Base-by-base conservation (phyloP, 257 asterid genomes). In the Solanum gandarillasii region DNA sequence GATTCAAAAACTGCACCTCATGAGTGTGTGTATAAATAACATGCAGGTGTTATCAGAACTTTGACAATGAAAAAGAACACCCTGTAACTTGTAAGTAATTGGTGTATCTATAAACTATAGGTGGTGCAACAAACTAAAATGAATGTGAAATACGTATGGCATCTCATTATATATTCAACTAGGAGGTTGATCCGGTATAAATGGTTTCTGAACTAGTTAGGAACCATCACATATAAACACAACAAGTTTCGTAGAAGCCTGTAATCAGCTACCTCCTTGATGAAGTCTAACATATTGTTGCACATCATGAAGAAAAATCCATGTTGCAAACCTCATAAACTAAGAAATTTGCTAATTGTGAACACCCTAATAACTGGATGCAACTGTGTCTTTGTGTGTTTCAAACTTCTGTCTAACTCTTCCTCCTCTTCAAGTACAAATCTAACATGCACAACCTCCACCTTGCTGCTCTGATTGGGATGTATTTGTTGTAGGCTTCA, bases 401-500 rank as follows among this genome's bases (percentile, higher is more conserved):
- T 85, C 31, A 41, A 5, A 25, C 67, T 76, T 46, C 85, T 10
- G 55, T 67, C 35, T n/a, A 23, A 65, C 39, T 25, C 78, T 34
- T 36, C 78, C 18, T 43, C 79, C 18, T 43, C 79, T 43, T 23
- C 41, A 5, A 78, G 43, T 76, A 91, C 52, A 79, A 73, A 43
- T 90, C 91, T 92, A 95, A 93, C 99, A 95, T 6, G 95, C 92
- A 76, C 98, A 96, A 86, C 95, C 98, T 73, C 98, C 98, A 76
- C 97, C 98, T 91, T 95, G 98, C 90, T 95, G 96, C 88, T 93
- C 98, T 73, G 91, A n/a, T 16, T 93, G 93, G n/a, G 94, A 87
- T 2, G 95, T 73, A 67, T 91, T 92, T 43, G 98, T 87, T 9
- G 95, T 91, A 43, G 99, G 90, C 94, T 94, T 96, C 91, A 96